These are phyloP conservation scores for Jamesozyma jinghongensis DNA, from an alignment of 805 yeast species.

Conservation along the genomic window DNA sequence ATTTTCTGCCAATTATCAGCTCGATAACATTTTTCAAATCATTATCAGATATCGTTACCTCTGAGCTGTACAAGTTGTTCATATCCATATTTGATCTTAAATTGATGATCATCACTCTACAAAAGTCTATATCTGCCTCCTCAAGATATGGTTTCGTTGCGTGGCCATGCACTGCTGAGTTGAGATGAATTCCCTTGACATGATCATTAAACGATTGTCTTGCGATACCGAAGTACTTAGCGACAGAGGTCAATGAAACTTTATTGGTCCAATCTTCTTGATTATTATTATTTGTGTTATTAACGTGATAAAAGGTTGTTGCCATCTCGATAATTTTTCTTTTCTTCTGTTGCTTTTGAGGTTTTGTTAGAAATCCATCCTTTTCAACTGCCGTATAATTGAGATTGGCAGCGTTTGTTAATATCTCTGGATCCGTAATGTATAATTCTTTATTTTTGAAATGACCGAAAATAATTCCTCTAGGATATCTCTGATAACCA, in stretches of 20 bases:
- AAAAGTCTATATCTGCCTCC: slow-evolving; percentile 2
- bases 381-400: slow-evolving; percentile 5
- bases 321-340: slow-evolving; percentile 8
- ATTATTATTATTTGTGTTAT: neutral
- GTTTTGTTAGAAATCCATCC: slow-evolving; percentile 1
- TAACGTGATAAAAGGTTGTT: slow-evolving; percentile 4
- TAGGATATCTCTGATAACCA: neutral
- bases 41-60: slow-evolving; percentile 5
- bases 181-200: slow-evolving; percentile 6
- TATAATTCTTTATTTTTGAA: slow-evolving; percentile 5
- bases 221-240: slow-evolving; percentile 8
- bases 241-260: slow-evolving; percentile 5
- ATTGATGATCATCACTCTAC: neutral
- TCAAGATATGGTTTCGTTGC: slow-evolving; percentile 4
- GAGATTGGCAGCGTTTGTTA: neutral
- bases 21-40: slow-evolving; percentile 5
- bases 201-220: slow-evolving; percentile 11
- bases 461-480: slow-evolving; percentile 2
- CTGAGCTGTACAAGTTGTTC: neutral
- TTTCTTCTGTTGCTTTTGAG: slow-evolving; percentile 4
- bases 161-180: slow-evolving; percentile 7
- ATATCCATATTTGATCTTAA: neutral
- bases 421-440: slow-evolving; percentile 6
- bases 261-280: neutral
- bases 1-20: neutral